Base-by-base conservation (phyloP, 805 yeast species). In the Starmerella lactis-condensi region DNA sequence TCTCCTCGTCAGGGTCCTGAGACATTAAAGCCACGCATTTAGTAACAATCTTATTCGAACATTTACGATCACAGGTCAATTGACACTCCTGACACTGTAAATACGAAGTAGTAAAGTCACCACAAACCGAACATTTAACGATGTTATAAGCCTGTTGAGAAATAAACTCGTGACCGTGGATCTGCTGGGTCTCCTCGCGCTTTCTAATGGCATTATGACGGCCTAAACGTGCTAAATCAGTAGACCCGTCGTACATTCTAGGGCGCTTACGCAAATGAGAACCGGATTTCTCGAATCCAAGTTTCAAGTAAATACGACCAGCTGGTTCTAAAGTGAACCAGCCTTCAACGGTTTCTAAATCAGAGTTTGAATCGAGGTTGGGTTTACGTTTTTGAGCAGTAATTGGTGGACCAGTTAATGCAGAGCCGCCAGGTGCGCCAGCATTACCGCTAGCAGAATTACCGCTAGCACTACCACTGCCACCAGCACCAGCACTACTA, bases 201-300 rank as follows among this genome's bases (percentile, higher is more conserved):
- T 83, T 72, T 47, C 93, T 75, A 41, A 89, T 85, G 39, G 99
- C 99, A 59, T 95, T 96, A 51, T 85, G 94, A 63, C 99, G 92
- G 21, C 81, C 85, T 32, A 76, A 61, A 0, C 79, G 79, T 4
- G 50, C 40, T 24, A 36, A 34, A 19, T 39, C 34, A 17, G 27
- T 27, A 5, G 25, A 12, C 15, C 30, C 32, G 13, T 38, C 43
- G 30, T 29, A 29, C n/a, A 38, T 32, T 11, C 34, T 33, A n/a
- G 52, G 29, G 32, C 61, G 64, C 13, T 64, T 65, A 21, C 39
- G 37, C 18, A 56, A 50, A 17, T 58, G 55, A 5, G 35, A 27
- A 25, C 39, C 39, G 5, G 75, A 65, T 46, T 85, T 85, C 27
- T 74, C 75, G 49, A 89, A 89, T 2, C 85, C 75, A 17, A 85